Base-by-base conservation (phyloP, 2,329 filamentous ascomycete species). In the Fusarium xylarioides region DNA sequence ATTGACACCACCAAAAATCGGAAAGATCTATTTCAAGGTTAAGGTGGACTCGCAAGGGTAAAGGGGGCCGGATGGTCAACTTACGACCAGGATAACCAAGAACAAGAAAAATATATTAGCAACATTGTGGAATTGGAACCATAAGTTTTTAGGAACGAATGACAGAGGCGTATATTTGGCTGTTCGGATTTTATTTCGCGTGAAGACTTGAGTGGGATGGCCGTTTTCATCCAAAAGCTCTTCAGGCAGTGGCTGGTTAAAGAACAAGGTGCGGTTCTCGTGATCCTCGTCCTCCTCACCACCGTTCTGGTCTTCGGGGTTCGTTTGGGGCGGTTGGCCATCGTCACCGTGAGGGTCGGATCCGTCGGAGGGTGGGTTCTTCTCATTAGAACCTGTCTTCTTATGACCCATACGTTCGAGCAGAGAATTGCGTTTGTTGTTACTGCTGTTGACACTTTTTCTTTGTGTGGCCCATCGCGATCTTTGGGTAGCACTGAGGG, bases 51-150 rank as follows among this genome's bases (percentile, higher is more conserved):
- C 55, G 58, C 49, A 37, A 60, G 42, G 35, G 37, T 46, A 57
- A 26, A 40, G 38, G 54, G 37, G 44, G 35, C 4, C n/a, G 44
- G 32, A 50, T 55, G 28, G 63, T 42, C 49, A 54, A 81, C 95
- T 87, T 91, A 98, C 96, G 79, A 92, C 91, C 68, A 99, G 89
- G 80, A 99, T 97, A 80, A 98, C 95, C 78, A 95, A 89, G 84
- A 98, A 98, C 76, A 98, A 87, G 88, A 99, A 99, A 85, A 98
- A 99, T 60, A 98, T 92, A 82, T 99, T 99, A 80, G 96, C 96
- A 78, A 99, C 92, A 80, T 98, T 98, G 84, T 99, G 95, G 80
- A 99, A 98, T 83, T 99, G 97, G 74, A 97, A 94, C 91, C 92
- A 99, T 79, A 99, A 81, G 83, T 99, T 98, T 85, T 98, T 98